These are phyloP conservation scores for Flammula alnicola DNA, from an alignment of 1,284 basidiomycete species.

Conservation along the genomic window DNA sequence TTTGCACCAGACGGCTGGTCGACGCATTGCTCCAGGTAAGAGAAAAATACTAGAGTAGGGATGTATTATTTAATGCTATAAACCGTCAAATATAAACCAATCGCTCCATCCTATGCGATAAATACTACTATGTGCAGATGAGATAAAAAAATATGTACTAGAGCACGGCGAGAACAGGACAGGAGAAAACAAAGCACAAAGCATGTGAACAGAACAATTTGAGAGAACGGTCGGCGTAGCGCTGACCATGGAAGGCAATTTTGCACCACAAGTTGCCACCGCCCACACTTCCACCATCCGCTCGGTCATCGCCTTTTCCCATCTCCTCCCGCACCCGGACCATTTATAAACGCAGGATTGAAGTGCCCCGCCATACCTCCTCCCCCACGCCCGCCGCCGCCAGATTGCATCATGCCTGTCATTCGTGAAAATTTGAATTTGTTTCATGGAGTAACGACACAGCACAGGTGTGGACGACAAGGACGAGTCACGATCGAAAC, in stretches of 20 bases:
- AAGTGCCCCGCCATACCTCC: slow-evolving; percentile 6
- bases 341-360: slow-evolving; percentile 59
- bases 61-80: too few species aligned
- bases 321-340: slow-evolving; percentile 24
- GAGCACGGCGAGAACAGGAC: neutral
- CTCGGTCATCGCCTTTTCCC: too few species aligned
- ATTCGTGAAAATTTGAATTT: neutral
- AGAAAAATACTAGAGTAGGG: too few species aligned
- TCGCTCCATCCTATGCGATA: neutral
- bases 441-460: too few species aligned
- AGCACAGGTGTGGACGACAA: too few species aligned
- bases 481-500: too few species aligned
- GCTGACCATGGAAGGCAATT: too few species aligned
- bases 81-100: too few species aligned
- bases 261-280: too few species aligned
- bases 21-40: too few species aligned
- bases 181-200: slow-evolving; percentile 4
- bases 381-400: slow-evolving; percentile 29
- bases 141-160: slow-evolving; percentile 10
- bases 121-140: neutral
- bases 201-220: neutral
- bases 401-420: slow-evolving; percentile 17
- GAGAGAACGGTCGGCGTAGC: neutral
- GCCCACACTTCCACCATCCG: too few species aligned
- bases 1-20: too few species aligned